A percentile compares a stretch with the other conserved stretches of the same genome.
Evolutionary conservation across 2,329 filamentous ascomycete species (phyloP).

Genomic region (Phialemoniopsis sp.): DNA sequence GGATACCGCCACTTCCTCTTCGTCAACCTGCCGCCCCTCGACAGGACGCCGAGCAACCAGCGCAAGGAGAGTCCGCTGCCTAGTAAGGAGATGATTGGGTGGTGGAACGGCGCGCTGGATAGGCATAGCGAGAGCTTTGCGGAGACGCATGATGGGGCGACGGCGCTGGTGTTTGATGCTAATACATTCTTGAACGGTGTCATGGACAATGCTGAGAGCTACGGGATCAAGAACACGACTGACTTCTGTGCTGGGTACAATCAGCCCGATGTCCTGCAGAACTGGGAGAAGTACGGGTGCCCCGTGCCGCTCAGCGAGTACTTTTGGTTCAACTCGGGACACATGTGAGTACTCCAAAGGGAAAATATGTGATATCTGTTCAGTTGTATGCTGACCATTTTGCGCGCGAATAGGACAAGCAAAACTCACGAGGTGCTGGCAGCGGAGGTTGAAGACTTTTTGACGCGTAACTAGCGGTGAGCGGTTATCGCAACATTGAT

Average conservation of each 20-base stretch:
- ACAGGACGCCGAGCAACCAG: slow-evolving; percentile 35
- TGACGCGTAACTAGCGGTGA: too few relatives aligned
- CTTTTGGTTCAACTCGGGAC: slow-evolving; percentile 24
- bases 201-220: slow-evolving; percentile 17
- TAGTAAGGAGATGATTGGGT: slow-evolving; percentile 38
- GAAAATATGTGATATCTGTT: too few relatives aligned
- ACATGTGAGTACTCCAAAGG: slow-evolving; percentile 19
- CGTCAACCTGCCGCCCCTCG: slow-evolving; percentile 45
- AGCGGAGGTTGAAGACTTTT: too few relatives aligned
- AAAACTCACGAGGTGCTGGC: too few relatives aligned
- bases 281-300: slow-evolving; percentile 19
- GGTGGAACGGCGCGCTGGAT: slow-evolving; percentile 35
- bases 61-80: slow-evolving; percentile 26
- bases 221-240: slow-evolving; percentile 21
- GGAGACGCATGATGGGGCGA: slow-evolving; percentile 8
- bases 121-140: slow-evolving; percentile 26
- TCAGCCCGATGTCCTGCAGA: slow-evolving; percentile 13
- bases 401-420: too few relatives aligned
- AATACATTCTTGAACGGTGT: slow-evolving; percentile 23
- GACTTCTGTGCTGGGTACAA: slow-evolving; percentile 17
- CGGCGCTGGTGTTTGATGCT: slow-evolving; percentile 21
- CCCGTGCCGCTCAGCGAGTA: slow-evolving; percentile 18
- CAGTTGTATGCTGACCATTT: background rate
- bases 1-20: slow-evolving; percentile 45
- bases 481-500: too few relatives aligned